Evolutionary conservation across 371 early-diverging fungal genomes (phyloP).

Genomic region (Rhizopus sp.): DNA sequence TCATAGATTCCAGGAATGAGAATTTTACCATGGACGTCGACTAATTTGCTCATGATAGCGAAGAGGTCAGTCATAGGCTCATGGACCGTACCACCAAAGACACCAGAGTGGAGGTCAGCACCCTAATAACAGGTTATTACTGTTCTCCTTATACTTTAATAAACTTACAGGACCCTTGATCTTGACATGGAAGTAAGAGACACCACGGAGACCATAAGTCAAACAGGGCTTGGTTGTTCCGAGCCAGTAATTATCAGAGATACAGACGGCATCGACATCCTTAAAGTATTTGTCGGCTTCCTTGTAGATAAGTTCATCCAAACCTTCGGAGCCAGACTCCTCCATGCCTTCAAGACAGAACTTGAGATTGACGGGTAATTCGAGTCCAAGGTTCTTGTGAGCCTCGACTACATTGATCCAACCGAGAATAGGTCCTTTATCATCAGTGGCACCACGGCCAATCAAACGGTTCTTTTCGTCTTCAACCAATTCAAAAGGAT

Average conservation of each 20-base stretch:
- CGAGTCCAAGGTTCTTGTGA: slow-evolving; percentile 85
- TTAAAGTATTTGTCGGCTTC: slow-evolving; percentile 88
- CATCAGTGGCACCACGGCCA: slow-evolving; percentile 94
- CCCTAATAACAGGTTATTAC: slow-evolving; percentile 9
- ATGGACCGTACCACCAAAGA: slow-evolving; percentile 96
- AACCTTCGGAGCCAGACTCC: slow-evolving; percentile 87
- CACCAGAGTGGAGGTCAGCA: slow-evolving; percentile 93
- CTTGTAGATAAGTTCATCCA: slow-evolving; percentile 83
- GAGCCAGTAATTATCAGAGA: slow-evolving; percentile 97
- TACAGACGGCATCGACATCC: slow-evolving; percentile 93
- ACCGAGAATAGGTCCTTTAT: slow-evolving; percentile 93
- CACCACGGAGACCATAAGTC: slow-evolving; percentile 96
- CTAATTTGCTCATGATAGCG: slow-evolving; percentile 82
- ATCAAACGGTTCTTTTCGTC: slow-evolving; percentile 81
- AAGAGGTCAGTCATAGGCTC: slow-evolving; percentile 97
- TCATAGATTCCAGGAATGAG: slow-evolving; percentile 92
- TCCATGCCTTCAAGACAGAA: slow-evolving; percentile 98
- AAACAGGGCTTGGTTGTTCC: slow-evolving; percentile 95
- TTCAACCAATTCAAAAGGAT: slow-evolving; percentile 89
- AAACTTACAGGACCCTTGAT: slow-evolving; percentile 77
- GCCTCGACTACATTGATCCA: slow-evolving; percentile 96
- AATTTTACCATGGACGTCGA: slow-evolving; percentile 85
- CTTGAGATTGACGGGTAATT: slow-evolving; percentile 92
- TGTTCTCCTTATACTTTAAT: slow-evolving; percentile 7
- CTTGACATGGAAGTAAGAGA: slow-evolving; percentile 83